Evolutionary conservation across 257 asterid species (phyloP).

Genomic region (Ophiorrhiza pumila): DNA sequence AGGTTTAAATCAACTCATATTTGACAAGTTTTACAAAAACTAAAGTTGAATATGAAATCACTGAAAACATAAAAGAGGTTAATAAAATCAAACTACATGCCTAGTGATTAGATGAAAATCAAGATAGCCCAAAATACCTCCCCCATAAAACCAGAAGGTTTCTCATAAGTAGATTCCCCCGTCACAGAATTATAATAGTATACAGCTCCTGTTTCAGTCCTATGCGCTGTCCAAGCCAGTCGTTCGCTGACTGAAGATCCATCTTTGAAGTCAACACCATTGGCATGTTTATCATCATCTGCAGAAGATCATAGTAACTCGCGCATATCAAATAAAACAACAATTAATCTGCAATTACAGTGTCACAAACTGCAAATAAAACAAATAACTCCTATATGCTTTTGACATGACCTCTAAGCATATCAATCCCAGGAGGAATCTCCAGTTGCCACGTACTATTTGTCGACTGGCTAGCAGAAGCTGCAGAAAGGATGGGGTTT

Average conservation of each 20-base stretch:
- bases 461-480: conserved; percentile 39
- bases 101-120: conserved; percentile 12
- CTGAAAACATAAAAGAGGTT: not conserved
- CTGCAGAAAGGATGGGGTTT: conserved; percentile 29
- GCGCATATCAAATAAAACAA: conserved; percentile 14
- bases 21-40: not conserved
- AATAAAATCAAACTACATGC: not conserved
- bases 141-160: conserved; percentile 70
- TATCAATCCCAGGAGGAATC: conserved; percentile 74
- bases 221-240: conserved; percentile 83
- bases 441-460: conserved; percentile 43
- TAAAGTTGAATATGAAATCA: not conserved
- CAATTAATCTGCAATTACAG: not conserved
- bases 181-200: conserved; percentile 89
- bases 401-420: conserved; percentile 24
- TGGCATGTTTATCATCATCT: conserved; percentile 40
- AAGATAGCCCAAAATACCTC: conserved; percentile 54
- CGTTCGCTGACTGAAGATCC: conserved; percentile 46
- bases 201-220: conserved; percentile 74
- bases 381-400: conserved; percentile 5
- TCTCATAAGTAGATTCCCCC: conserved; percentile 90
- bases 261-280: conserved; percentile 38
- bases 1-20: not conserved
- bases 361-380: not conserved
- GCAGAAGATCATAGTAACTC: conserved; percentile 20